Conservation (phyloP, 225 moss, liverwort and hornwort genomes). For the Polytrichum formosum region DNA sequence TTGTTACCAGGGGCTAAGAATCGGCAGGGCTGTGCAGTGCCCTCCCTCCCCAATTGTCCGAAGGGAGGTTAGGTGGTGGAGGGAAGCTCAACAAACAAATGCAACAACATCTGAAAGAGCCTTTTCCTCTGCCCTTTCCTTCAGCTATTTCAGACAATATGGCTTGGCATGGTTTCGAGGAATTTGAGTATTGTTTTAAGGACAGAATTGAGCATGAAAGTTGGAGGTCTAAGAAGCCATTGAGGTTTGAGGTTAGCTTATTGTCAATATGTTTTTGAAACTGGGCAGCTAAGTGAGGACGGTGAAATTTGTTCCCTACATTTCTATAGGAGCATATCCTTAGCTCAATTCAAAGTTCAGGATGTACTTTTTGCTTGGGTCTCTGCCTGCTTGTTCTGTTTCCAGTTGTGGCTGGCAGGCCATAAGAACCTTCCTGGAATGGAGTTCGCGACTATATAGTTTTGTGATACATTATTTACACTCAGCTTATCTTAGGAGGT, state of each 20-base stretch:
- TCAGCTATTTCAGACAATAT: slow-evolving; percentile 28
- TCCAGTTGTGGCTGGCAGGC: slow-evolving; percentile 4
- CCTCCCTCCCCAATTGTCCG: slow-evolving; percentile 37
- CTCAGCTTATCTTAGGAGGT: slow-evolving; percentile 10
- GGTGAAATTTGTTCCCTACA: slow-evolving; percentile 2
- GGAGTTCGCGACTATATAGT: slow-evolving; percentile 4
- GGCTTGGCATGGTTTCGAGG: slow-evolving; percentile 44
- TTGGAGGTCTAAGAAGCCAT: slow-evolving; percentile 30
- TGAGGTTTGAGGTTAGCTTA: slow-evolving; percentile 27
- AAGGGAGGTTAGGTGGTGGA: slow-evolving; percentile 46
- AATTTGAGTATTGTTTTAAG: slow-evolving; percentile 44
- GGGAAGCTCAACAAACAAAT: slow-evolving; percentile 41
- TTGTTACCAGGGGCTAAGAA: slow-evolving; percentile 38
- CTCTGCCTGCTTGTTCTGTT: slow-evolving; percentile 13
- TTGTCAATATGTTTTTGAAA: slow-evolving; percentile 23
- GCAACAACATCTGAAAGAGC: slow-evolving; percentile 33
- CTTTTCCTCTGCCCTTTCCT: slow-evolving; percentile 31
- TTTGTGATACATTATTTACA: slow-evolving; percentile 5
- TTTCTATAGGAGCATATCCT: neutral
- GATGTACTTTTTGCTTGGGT: neutral
- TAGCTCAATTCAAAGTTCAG: neutral
- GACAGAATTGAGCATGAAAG: slow-evolving; percentile 36
- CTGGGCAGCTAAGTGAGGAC: slow-evolving; percentile 33
- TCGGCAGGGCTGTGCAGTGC: slow-evolving; percentile 33
- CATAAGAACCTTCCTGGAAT: slow-evolving; percentile 2